These are phyloP conservation scores for Beauveria bassiana DNA, from an alignment of 2,329 filamentous ascomycete species.

Conservation along the genomic window DNA sequence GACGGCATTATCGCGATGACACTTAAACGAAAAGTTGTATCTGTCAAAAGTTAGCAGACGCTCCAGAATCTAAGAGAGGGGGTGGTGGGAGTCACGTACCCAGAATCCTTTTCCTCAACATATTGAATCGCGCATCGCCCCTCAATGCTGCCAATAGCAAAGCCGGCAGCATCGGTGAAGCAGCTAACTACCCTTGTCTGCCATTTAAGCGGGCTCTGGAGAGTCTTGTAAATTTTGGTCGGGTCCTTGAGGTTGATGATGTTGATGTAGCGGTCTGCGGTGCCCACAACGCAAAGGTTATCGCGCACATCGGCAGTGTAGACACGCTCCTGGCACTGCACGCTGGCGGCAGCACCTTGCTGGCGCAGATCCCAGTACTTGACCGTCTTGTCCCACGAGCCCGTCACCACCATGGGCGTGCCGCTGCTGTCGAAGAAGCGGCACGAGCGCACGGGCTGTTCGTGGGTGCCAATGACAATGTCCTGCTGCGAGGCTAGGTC, in stretches of 20 bases:
- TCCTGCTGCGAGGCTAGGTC: conserved; percentile 65
- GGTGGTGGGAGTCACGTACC: conserved; percentile 34
- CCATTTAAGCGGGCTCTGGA: conserved; percentile 96
- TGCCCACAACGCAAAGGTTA: conserved; percentile 83
- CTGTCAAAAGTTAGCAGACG: conserved; percentile 28
- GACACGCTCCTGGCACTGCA: conserved; percentile 67
- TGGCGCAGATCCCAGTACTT: conserved; percentile 81
- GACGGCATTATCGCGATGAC: conserved; percentile 75
- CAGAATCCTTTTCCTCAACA: conserved; percentile 88
- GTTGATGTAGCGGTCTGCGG: conserved; percentile 93
- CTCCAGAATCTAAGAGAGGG: background rate
- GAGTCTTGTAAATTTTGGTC: conserved; percentile 86
- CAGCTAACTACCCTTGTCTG: conserved; percentile 93
- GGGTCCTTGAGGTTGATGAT: conserved; percentile 87
- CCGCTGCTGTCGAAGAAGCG: conserved; percentile 68
- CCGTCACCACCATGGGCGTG: conserved; percentile 79
- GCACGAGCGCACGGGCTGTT: conserved; percentile 71
- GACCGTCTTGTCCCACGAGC: conserved; percentile 85
- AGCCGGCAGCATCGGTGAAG: conserved; percentile 85
- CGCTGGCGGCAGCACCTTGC: conserved; percentile 54
- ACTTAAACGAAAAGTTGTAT: conserved; percentile 98
- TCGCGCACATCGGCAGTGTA: conserved; percentile 91
- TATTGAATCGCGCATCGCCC: conserved; percentile 97
- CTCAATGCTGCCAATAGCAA: conserved; percentile 93
- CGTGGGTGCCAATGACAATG: conserved; percentile 74